Evolutionary conservation across 352 stramenopile species (phyloP).

Genomic region (Stramenopiles sp.): DNA sequence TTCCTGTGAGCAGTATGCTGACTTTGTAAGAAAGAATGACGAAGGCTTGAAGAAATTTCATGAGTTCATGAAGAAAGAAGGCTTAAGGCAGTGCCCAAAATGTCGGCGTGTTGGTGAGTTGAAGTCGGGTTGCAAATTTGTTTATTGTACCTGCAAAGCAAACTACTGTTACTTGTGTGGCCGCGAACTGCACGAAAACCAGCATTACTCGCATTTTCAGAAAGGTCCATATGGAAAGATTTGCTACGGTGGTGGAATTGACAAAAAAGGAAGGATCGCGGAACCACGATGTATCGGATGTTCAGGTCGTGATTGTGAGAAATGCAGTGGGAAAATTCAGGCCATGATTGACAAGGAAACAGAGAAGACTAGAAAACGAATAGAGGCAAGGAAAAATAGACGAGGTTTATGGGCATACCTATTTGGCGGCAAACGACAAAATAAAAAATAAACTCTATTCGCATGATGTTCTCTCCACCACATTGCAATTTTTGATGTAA

Average conservation of each 20-base stretch:
- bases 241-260: not conserved
- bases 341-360: not conserved
- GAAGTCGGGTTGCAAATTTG: not conserved
- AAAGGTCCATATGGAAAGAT: not conserved
- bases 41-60: not conserved
- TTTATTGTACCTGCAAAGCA: not conserved
- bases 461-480: no score
- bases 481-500: no score
- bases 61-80: not conserved
- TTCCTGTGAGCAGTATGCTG: not conserved
- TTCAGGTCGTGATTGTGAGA: not conserved
- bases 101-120: not conserved
- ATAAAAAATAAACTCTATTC: no score
- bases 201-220: not conserved
- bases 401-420: not conserved
- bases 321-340: not conserved
- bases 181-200: not conserved
- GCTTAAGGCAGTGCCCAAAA: not conserved
- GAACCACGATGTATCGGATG: not conserved
- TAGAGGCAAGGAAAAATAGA: not conserved
- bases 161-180: slow-evolving; percentile 3
- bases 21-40: not conserved
- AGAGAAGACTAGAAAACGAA: not conserved
- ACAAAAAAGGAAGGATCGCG: not conserved
- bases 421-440: no score